These are phyloP conservation scores for Sugiyamaella marilandica DNA, from an alignment of 805 yeast species.

Conservation along the genomic window DNA sequence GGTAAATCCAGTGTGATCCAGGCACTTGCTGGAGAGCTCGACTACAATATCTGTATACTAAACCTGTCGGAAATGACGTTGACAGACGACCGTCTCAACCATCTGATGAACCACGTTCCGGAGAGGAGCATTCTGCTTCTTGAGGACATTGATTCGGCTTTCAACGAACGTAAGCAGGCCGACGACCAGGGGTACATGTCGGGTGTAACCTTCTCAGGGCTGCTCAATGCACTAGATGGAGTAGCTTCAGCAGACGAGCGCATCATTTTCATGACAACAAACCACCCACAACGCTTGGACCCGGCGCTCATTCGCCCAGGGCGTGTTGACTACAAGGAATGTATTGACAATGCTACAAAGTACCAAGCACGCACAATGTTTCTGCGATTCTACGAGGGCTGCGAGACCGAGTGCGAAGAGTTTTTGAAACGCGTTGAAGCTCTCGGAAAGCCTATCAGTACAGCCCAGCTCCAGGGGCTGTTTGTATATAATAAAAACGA, in stretches of 20 bases:
- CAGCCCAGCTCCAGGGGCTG: conserved; percentile 93
- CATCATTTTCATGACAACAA: conserved; percentile 95
- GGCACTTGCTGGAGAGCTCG: conserved; percentile 93
- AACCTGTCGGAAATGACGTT: conserved; percentile 86
- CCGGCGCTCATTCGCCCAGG: conserved; percentile 95
- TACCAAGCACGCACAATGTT: conserved; percentile 82
- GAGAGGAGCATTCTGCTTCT: conserved; percentile 76
- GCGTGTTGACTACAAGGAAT: conserved; percentile 77
- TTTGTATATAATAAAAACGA: conserved; percentile 87
- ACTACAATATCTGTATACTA: conserved; percentile 89
- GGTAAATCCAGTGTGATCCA: conserved; percentile 96
- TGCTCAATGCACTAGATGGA: conserved; percentile 91
- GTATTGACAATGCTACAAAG: conserved; percentile 81
- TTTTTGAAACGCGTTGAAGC: conserved; percentile 44
- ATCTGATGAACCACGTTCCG: conserved; percentile 94
- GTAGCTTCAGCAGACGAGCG: conserved; percentile 97
- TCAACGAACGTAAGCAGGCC: conserved; percentile 71
- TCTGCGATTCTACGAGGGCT: conserved; percentile 69
- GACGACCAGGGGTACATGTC: conserved; percentile 73
- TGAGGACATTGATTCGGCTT: conserved; percentile 97
- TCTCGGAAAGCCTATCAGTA: conserved; percentile 60
- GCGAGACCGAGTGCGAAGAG: conserved; percentile 51
- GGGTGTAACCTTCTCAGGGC: conserved; percentile 93
- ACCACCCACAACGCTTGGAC: conserved; percentile 90
- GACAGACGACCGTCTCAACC: conserved; percentile 92